These are phyloP conservation scores for Chrysoporthe puriensis DNA, from an alignment of 2,329 filamentous ascomycete species.

Conservation along the genomic window DNA sequence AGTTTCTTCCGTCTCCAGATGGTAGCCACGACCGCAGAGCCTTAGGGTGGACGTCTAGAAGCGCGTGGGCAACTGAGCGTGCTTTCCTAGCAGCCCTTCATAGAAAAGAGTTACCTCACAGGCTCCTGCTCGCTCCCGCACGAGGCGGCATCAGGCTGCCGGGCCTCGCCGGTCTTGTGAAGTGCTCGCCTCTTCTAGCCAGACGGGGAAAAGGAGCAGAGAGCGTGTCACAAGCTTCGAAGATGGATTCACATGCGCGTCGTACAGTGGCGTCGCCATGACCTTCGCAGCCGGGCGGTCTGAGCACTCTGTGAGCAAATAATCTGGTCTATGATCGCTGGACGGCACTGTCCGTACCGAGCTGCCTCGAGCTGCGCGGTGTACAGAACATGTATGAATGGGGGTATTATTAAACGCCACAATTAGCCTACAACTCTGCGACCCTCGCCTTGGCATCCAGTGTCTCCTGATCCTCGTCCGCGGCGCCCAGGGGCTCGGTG, in stretches of 20 bases:
- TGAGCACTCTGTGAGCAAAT: too few relatives aligned
- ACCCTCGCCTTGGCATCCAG: constrained; percentile 46
- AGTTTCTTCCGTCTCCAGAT: neutral
- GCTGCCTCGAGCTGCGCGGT: too few relatives aligned
- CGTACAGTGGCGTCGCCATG: too few relatives aligned
- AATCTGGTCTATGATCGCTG: too few relatives aligned
- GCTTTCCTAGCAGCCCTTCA: too few relatives aligned
- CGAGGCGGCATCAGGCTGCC: neutral
- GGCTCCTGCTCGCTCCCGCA: too few relatives aligned
- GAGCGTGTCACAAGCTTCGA: neutral
- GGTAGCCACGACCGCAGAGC: neutral
- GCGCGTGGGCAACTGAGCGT: too few relatives aligned
- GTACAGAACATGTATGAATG: neutral
- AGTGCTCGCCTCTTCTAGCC: neutral
- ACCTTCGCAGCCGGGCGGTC: too few relatives aligned
- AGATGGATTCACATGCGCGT: neutral
- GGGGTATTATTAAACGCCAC: neutral
- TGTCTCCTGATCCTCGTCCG: constrained; percentile 42
- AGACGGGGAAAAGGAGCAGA: neutral
- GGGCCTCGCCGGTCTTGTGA: neutral
- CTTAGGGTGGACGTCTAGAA: neutral
- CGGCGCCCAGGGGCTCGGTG: constrained; percentile 31
- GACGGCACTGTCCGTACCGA: too few relatives aligned
- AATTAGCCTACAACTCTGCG: constrained; percentile 37
- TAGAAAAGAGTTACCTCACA: neutral